Conservation (phyloP, 1,284 basidiomycete species). For the Tilletia indica region DNA sequence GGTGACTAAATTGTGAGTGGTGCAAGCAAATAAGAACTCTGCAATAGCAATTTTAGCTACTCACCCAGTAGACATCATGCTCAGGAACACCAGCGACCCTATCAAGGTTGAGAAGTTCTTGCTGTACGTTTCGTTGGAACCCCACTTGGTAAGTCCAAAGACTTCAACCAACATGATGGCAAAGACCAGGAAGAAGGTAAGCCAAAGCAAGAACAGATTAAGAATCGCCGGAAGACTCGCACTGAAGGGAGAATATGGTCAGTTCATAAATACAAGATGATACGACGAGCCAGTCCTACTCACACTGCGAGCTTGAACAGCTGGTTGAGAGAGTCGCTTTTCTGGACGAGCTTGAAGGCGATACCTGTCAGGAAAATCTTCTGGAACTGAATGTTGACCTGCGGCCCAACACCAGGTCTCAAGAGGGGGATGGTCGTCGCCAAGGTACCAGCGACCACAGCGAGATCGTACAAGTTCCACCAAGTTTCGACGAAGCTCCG, state of each 20-base stretch:
- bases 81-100: conserved; percentile 78
- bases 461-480: conserved; percentile 80
- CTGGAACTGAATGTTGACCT: conserved; percentile 68
- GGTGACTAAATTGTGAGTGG: too few species aligned
- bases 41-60: neutral
- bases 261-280: conserved; percentile 15
- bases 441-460: conserved; percentile 79
- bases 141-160: conserved; percentile 88
- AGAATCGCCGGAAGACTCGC: conserved; percentile 84
- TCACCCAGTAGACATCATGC: conserved; percentile 61
- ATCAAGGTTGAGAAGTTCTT: conserved; percentile 81
- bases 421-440: conserved; percentile 71
- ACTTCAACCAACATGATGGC: conserved; percentile 86
- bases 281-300: conserved; percentile 53
- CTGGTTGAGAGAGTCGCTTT: conserved; percentile 84
- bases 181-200: conserved; percentile 88
- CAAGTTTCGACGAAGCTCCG: conserved; percentile 79
- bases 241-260: conserved; percentile 57
- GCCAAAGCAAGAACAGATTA: conserved; percentile 83
- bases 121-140: conserved; percentile 67
- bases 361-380: conserved; percentile 92
- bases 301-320: conserved; percentile 94
- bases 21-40: too few species aligned
- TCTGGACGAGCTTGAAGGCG: conserved; percentile 89
- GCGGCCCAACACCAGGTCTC: conserved; percentile 25